A percentile compares a stretch with the other conserved stretches of the same genome.
Evolutionary conservation across 352 stramenopile species (phyloP).

Genomic region (Pythium periplocum): DNA sequence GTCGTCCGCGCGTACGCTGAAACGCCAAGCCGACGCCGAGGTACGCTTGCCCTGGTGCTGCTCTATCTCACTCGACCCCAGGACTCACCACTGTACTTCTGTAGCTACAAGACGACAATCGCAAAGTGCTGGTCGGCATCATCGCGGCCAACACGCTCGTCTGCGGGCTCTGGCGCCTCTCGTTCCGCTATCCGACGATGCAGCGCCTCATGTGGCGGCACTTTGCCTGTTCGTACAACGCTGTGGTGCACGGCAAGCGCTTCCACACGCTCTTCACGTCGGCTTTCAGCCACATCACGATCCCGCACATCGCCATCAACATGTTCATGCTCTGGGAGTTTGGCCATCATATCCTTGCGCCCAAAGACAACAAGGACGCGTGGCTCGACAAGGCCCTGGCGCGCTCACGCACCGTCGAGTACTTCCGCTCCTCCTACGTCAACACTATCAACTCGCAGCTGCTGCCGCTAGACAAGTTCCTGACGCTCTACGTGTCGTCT

Average conservation of each 20-base stretch:
- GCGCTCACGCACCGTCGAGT: conserved; percentile 43
- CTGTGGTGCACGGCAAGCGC: conserved; percentile 53
- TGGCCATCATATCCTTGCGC: conserved; percentile 54
- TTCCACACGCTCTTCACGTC: conserved; percentile 73
- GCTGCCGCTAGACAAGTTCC: conserved; percentile 57
- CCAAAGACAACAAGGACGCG: conserved; percentile 22
- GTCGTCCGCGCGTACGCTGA: conserved; percentile 9
- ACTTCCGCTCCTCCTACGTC: conserved; percentile 26
- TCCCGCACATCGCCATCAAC: conserved; percentile 79
- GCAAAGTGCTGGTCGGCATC: conserved; percentile 45
- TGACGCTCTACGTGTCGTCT: conserved; percentile 67
- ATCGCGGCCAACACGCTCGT: conserved; percentile 67
- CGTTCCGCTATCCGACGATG: conserved; percentile 34
- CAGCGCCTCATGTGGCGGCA: conserved; percentile 78
- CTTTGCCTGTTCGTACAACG: conserved; percentile 81
- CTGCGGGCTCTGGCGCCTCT: conserved; percentile 73
- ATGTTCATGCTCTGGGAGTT: conserved; percentile 90
- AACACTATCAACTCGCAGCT: conserved; percentile 21
- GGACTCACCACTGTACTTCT: too few species aligned
- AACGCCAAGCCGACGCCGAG: conserved; percentile 5
- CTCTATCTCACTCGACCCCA: too few species aligned
- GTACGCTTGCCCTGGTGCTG: background rate
- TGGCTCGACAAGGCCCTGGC: conserved; percentile 52
- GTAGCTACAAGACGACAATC: conserved; percentile 60
- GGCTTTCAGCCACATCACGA: conserved; percentile 80